Conservation (phyloP, 768 basidiomycete species). For the Gloeopeniophorella convolvens region DNA sequence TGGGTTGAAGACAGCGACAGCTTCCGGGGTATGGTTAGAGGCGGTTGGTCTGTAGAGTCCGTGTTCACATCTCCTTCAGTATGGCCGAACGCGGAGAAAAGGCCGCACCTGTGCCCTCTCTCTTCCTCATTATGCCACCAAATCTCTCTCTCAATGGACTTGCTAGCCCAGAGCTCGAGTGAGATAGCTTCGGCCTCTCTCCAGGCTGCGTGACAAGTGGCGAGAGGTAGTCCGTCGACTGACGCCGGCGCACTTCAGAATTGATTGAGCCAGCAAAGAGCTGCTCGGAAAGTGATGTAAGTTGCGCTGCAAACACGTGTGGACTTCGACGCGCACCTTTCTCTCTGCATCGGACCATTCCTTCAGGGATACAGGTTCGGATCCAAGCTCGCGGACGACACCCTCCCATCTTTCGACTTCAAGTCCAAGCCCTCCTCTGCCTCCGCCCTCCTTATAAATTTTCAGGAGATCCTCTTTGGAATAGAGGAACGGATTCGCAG, state of each 20-base stretch:
- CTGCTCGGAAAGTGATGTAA: constrained; percentile 33
- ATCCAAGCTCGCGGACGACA: constrained; percentile 69
- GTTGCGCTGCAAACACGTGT: constrained; percentile 3
- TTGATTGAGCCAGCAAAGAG: constrained; percentile 78
- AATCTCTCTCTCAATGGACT: constrained; percentile 65
- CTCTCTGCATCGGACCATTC: constrained; percentile 81
- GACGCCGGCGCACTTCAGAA: constrained; percentile 82
- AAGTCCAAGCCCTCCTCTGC: constrained; percentile 65
- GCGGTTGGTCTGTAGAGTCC: constrained; percentile 46
- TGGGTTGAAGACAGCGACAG: constrained; percentile 61
- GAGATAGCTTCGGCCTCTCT: constrained; percentile 55
- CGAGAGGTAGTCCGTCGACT: constrained; percentile 67
- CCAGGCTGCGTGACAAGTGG: constrained; percentile 46
- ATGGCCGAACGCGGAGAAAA: constrained; percentile 4
- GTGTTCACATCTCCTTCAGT: constrained; percentile 1
- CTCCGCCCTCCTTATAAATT: constrained; percentile 76
- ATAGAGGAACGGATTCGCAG: constrained; percentile 76
- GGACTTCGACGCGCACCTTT: constrained; percentile 51
- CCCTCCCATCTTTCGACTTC: constrained; percentile 90
- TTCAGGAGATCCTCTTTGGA: constrained; percentile 78
- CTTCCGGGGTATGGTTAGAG: constrained; percentile 54
- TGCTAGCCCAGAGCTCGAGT: constrained; percentile 39
- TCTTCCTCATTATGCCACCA: constrained; percentile 51
- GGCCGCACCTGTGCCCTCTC: constrained; percentile 60
- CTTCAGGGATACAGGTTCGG: constrained; percentile 66